phyloP scores from a whole-genome alignment of 805 yeast genomes.

The Suhomyces canberraensis region DNA sequence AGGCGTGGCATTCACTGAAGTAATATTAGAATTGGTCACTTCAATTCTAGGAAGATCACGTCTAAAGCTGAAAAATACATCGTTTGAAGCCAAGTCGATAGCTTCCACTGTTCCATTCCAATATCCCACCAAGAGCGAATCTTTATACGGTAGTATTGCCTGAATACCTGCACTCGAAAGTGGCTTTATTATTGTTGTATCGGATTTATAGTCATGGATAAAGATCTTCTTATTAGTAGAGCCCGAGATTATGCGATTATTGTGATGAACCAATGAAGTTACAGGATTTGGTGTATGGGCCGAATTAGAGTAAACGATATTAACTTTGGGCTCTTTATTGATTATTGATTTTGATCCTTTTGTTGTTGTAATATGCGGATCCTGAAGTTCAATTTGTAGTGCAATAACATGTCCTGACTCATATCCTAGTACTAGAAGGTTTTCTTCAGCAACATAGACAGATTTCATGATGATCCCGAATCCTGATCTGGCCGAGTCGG shows the following conservation, averaged over 20 bases:
- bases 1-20: neutral
- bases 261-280: conserved; percentile 36
- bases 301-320: conserved; percentile 19
- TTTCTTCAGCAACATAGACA: conserved; percentile 27
- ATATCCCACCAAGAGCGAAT: conserved; percentile 34
- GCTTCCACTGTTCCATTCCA: conserved; percentile 50
- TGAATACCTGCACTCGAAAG: conserved; percentile 19
- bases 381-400: conserved; percentile 15
- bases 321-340: conserved; percentile 22
- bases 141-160: conserved; percentile 8
- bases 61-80: neutral
- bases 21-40: neutral
- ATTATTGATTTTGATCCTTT: neutral
- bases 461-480: conserved; percentile 70
- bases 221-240: conserved; percentile 46
- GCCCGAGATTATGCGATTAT: conserved; percentile 35
- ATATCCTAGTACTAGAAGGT: conserved; percentile 52
- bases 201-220: conserved; percentile 18
- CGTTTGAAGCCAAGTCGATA: conserved; percentile 2
- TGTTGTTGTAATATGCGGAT: no score
- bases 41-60: conserved; percentile 6
- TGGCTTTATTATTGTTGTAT: conserved; percentile 4
- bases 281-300: conserved; percentile 56
- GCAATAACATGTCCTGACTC: conserved; percentile 63
- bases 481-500: conserved; percentile 25